Base-by-base conservation (phyloP, 2,329 filamentous ascomycete genomes). In the Apiospora hydei region DNA sequence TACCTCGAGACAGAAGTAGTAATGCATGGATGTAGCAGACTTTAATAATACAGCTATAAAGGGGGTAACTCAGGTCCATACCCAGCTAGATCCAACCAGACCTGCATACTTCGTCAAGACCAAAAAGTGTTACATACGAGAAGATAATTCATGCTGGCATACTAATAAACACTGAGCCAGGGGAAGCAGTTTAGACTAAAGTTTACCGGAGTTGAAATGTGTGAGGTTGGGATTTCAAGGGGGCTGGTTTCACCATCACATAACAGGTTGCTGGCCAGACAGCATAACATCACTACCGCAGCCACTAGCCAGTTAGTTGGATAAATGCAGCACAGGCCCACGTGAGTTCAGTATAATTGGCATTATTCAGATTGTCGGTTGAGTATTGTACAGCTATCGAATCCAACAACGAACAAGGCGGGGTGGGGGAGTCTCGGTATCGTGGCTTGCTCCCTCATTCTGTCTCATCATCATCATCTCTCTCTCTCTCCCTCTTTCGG, bases 341-440 rank as follows among this genome's bases (percentile, higher is more conserved):
- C 10, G 34, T n/a, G 57, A n/a, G 8, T 41, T 11, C 11, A 41
- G 30, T 4, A 6, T 41, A 38, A 38, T 64, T 64, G 57, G 57
- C 34, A 64, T 64, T 64, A 41, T 64, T 64, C 57, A 64, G 57
- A 64, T 64, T 64, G 57, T 41, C 18, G 57, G 34, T 41, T 64
- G 30, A 64, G 57, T 64, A 41, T 64, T 64, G 57, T 64, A 64
- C 57, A 64, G 57, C 18, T 64, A 41, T 64, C 18, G 57, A 64
- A 64, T 64, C 57, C 57, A 64, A 64, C 34, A 64, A 64, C 34
- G 34, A 41, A 14, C 57, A 64, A 64, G 21, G 30, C 26, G 26
- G 34, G 34, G 18, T 14, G 18, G 34, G 34, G 34, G 34, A 21
- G 18, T 24, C 57, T 64, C 18, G 18, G 57, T 64, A 41, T 64